Conservation (phyloP, 176 grass and related monocot species). For the Zoysia pacifica region DNA sequence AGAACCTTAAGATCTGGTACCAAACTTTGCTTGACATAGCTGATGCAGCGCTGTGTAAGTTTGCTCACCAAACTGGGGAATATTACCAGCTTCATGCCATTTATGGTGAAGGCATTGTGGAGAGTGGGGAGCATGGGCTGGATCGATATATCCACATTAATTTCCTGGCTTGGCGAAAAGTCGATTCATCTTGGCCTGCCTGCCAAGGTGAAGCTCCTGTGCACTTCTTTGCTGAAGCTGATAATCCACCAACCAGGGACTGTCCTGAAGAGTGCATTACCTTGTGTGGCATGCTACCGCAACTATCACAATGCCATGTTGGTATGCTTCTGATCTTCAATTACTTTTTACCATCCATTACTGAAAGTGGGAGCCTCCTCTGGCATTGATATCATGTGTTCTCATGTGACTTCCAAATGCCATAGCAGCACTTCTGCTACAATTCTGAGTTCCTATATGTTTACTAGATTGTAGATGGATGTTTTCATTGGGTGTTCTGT, state of each 20-base stretch:
- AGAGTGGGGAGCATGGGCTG: background rate
- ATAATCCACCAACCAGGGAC: background rate
- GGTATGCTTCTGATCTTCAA: conserved; percentile 21
- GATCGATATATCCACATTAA: conserved; percentile 18
- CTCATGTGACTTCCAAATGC: background rate
- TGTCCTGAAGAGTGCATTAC: conserved; percentile 28
- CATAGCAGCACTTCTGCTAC: background rate
- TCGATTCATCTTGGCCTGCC: background rate
- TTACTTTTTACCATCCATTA: background rate
- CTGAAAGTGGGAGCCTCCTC: background rate
- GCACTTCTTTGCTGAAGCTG: conserved; percentile 36
- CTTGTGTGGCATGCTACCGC: conserved; percentile 21
- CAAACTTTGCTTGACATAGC: background rate
- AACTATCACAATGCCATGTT: background rate
- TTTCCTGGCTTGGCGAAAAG: conserved; percentile 29
- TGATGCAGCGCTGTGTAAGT: conserved; percentile 23
- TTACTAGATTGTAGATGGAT: background rate
- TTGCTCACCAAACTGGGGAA: conserved; percentile 15
- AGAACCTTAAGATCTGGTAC: background rate
- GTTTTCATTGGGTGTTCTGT: background rate
- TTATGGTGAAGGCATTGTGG: background rate
- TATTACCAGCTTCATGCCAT: conserved; percentile 20
- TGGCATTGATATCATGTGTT: background rate
- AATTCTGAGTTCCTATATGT: background rate
- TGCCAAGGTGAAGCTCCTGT: background rate